These are phyloP conservation scores for Tolypocladium endophyticum DNA, from an alignment of 2,329 filamentous ascomycete genomes.

Conservation along the genomic window DNA sequence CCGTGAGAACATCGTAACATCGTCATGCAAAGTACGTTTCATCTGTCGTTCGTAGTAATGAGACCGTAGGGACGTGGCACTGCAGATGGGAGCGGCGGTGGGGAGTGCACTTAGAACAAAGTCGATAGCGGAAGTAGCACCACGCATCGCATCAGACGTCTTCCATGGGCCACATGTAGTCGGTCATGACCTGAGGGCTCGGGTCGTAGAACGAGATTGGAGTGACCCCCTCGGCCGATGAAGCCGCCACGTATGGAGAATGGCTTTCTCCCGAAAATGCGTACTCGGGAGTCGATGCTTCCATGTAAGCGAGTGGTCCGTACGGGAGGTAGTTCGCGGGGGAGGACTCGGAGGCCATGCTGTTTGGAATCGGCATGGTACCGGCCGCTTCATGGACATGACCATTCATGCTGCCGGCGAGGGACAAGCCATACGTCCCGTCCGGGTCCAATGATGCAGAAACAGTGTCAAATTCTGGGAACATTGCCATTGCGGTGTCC, in stretches of 20 bases:
- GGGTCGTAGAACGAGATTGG: not conserved
- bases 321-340: not conserved
- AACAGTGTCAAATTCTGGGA: not conserved
- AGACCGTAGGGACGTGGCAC: not conserved
- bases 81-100: not conserved
- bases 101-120: not conserved
- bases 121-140: not conserved
- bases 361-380: not conserved
- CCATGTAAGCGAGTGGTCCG: not conserved
- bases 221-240: not conserved
- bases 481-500: not conserved
- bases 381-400: not conserved
- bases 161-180: conserved; percentile 1
- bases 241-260: not conserved
- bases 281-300: not conserved
- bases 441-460: not conserved
- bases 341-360: not conserved
- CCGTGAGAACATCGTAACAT: not conserved
- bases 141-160: not conserved
- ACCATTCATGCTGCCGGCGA: not conserved
- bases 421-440: not conserved
- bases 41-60: not conserved
- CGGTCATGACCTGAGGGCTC: not conserved
- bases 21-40: not conserved
- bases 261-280: not conserved